Evolutionary conservation across 2,329 filamentous ascomycete species (phyloP).

Genomic region (Periconia digitata): DNA sequence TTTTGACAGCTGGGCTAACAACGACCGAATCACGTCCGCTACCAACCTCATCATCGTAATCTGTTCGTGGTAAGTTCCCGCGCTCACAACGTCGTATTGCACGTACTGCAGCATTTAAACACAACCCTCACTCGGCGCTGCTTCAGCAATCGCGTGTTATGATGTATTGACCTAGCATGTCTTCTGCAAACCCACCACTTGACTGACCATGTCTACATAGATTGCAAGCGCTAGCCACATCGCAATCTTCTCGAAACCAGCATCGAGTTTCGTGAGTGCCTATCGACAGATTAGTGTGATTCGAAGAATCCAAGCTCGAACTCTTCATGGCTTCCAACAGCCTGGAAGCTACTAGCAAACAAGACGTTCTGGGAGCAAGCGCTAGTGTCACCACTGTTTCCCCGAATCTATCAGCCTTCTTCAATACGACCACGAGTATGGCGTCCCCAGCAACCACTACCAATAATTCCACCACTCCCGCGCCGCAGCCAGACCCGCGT

Average conservation of each 20-base stretch:
- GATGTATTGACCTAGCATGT: too few species aligned
- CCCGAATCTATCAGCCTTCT: background rate
- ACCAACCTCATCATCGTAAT: too few species aligned
- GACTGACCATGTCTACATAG: too few species aligned
- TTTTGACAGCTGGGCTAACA: too few species aligned
- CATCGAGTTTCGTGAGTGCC: background rate
- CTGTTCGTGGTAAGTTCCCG: too few species aligned
- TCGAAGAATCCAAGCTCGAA: background rate
- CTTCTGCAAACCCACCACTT: too few species aligned
- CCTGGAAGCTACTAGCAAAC: background rate
- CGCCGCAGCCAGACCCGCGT: slow-evolving; percentile 2
- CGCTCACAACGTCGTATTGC: too few species aligned
- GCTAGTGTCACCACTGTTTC: background rate
- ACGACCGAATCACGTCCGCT: too few species aligned
- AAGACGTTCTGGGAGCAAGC: background rate
- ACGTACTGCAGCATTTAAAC: too few species aligned
- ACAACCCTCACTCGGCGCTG: too few species aligned
- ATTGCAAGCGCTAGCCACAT: too few species aligned
- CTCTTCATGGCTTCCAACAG: background rate
- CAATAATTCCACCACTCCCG: background rate
- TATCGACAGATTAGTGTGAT: background rate
- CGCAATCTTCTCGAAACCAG: background rate
- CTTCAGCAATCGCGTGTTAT: too few species aligned
- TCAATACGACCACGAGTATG: slow-evolving; percentile 5
- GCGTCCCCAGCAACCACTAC: slow-evolving; percentile 2